Percentiles rank a stretch among this genome's conserved stretches.
Evolutionary conservation across 495 filamentous ascomycete genomes (phyloP).

Genomic region (Trichoderma asperelloides): DNA sequence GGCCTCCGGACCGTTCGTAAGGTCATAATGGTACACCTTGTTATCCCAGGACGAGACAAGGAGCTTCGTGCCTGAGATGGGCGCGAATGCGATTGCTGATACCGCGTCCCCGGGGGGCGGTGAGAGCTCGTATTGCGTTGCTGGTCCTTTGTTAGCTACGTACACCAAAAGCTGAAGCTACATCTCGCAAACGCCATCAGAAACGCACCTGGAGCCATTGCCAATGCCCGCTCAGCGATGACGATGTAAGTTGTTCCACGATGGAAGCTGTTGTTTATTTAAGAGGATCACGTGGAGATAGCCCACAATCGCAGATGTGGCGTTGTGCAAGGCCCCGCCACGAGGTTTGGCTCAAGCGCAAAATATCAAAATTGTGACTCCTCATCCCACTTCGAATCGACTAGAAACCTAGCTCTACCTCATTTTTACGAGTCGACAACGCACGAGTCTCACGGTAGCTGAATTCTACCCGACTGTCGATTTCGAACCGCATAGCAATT

Average conservation of each 20-base stretch:
- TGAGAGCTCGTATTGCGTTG: conserved; percentile 60
- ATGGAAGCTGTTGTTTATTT: conserved; percentile 8
- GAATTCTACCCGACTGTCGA: not conserved
- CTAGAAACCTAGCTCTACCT: not conserved
- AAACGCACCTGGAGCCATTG: conserved; percentile 21
- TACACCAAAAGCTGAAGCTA: not conserved
- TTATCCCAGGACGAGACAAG: conserved; percentile 94
- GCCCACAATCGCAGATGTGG: not conserved
- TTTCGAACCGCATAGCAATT: not conserved
- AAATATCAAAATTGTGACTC: conserved; percentile 14
- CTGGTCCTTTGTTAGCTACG: conserved; percentile 23
- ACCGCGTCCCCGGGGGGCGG: conserved; percentile 81
- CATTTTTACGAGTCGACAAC: not conserved
- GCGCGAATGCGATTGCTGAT: conserved; percentile 77
- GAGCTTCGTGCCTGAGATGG: conserved; percentile 54
- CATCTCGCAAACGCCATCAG: not conserved
- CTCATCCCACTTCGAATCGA: conserved; percentile 6
- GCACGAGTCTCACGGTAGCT: not conserved
- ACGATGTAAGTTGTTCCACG: not conserved
- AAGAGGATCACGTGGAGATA: conserved; percentile 6
- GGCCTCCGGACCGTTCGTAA: conserved; percentile 43
- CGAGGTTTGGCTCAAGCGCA: not conserved
- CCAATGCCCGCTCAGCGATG: conserved; percentile 7
- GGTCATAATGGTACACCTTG: conserved; percentile 84
- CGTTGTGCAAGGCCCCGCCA: conserved; percentile 9